Evolutionary conservation across 1,284 basidiomycete species (phyloP).

Genomic region (Peniophora sp.): DNA sequence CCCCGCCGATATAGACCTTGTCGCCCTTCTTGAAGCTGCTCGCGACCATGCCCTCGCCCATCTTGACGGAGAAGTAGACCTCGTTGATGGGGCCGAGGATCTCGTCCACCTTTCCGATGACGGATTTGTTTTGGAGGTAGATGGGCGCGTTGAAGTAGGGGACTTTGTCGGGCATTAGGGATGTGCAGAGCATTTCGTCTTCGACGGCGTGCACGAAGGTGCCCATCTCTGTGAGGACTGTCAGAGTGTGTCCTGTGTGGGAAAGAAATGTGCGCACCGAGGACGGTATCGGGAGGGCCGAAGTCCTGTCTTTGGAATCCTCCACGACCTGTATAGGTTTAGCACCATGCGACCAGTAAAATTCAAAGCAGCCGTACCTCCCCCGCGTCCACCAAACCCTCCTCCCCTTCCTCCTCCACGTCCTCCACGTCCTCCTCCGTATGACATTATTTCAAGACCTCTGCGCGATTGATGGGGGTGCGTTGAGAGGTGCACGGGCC

Average conservation of each 20-base stretch:
- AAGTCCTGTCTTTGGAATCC: slow-evolving; percentile 56
- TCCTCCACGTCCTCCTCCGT: background rate
- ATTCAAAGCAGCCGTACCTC: background rate
- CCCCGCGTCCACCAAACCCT: slow-evolving; percentile 4
- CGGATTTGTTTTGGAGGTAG: slow-evolving; percentile 96
- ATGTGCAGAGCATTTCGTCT: slow-evolving; percentile 96
- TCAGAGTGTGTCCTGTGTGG: slow-evolving; percentile 3
- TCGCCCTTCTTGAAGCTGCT: slow-evolving; percentile 95
- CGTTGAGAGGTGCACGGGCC: background rate
- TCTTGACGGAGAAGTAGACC: slow-evolving; percentile 97
- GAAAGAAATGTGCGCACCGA: slow-evolving; percentile 46
- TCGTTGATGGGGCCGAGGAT: slow-evolving; percentile 98
- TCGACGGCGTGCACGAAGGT: slow-evolving; percentile 92
- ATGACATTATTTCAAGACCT: no score
- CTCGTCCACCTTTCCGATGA: slow-evolving; percentile 93
- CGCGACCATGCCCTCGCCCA: slow-evolving; percentile 94
- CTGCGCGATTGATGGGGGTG: background rate
- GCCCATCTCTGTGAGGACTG: slow-evolving; percentile 62
- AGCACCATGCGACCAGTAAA: background rate
- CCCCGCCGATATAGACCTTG: slow-evolving; percentile 94
- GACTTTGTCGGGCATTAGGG: slow-evolving; percentile 81
- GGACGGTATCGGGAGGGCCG: slow-evolving; percentile 80
- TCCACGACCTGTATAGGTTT: slow-evolving; percentile 37
- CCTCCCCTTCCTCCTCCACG: background rate
- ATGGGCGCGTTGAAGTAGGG: slow-evolving; percentile 99